phyloP scores from a whole-genome alignment of 306 rosid genomes.

The Cicer yamashitae region DNA sequence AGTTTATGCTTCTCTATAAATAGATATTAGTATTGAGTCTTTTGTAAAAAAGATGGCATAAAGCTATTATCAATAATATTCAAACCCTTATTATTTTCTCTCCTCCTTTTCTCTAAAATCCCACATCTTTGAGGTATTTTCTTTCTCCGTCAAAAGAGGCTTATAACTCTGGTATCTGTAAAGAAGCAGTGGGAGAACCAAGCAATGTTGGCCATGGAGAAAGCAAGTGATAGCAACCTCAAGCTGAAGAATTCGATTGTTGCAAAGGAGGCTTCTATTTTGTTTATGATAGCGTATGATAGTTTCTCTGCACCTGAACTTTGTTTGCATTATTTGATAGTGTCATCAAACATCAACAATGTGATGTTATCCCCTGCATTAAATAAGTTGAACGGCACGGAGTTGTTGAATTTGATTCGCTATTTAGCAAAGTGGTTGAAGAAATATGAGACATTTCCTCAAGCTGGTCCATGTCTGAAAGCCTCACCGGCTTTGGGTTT shows the following conservation, averaged over 20 bases:
- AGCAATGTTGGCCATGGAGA: constrained; percentile 64
- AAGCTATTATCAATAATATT: no score
- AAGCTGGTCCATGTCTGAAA: constrained; percentile 62
- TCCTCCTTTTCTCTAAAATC: no score
- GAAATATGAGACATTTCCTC: constrained; percentile 86
- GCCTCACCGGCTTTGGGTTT: constrained; percentile 58
- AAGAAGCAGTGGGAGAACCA: constrained; percentile 83
- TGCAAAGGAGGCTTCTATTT: constrained; percentile 75
- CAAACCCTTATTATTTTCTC: no score
- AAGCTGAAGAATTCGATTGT: constrained; percentile 44
- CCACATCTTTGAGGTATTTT: constrained; percentile 59
- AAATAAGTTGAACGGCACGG: constrained; percentile 68
- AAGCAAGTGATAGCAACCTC: constrained; percentile 51
- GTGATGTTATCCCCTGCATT: constrained; percentile 59
- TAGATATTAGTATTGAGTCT: no score
- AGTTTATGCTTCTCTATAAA: no score
- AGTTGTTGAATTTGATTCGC: constrained; percentile 64
- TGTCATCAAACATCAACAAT: constrained; percentile 68
- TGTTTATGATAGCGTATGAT: constrained; percentile 81
- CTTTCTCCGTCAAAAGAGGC: constrained; percentile 63
- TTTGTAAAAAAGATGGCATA: no score
- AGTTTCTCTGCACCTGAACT: constrained; percentile 69
- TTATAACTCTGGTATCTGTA: constrained; percentile 49
- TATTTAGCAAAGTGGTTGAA: constrained; percentile 87
- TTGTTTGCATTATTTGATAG: constrained; percentile 77